Percentiles rank a stretch among this genome's conserved stretches.
phyloP scores from a whole-genome alignment of 164 flowering plant genomes.

The Vitis vinifera region ASM3070453v1 NC_081807.1:1585501-1586000 shows the following conservation, averaged over 20 bases:
- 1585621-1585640: slow-evolving; percentile 93
- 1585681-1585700: slow-evolving; percentile 75
- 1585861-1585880: no score
- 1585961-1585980: no score
- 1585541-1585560: not conserved
- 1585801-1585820: not conserved
- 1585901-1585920: no score
- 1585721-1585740: slow-evolving; percentile 29
- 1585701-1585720: slow-evolving; percentile 76
- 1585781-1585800: not conserved
- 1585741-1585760: slow-evolving; percentile 5
- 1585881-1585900: no score
- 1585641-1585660: slow-evolving; percentile 78
- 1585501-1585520: not conserved
- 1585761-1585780: not conserved
- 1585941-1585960: no score
- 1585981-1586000: no score
- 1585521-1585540: not conserved
- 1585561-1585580: not conserved
- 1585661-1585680: slow-evolving; percentile 93
- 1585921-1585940: no score
- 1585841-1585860: no score
- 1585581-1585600: slow-evolving; percentile 7
- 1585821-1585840: no score
- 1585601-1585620: slow-evolving; percentile 78